Base-by-base conservation (phyloP, 1,284 basidiomycete species). In the Porogramme epimiltina region DNA sequence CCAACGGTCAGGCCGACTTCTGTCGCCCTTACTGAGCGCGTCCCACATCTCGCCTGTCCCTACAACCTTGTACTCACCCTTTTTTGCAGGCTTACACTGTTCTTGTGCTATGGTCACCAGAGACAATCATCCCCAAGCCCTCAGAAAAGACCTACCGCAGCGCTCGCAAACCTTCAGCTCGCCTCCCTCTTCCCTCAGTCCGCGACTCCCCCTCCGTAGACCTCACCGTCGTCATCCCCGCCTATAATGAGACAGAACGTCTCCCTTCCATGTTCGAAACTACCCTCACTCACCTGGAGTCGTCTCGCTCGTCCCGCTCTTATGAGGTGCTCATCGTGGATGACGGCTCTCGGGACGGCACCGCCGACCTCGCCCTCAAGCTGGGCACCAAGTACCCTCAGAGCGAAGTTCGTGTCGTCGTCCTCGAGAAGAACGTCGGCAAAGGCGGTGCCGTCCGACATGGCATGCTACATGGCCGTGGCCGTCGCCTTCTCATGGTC, bases 391-490 rank as follows among this genome's bases (percentile, higher is more conserved):
- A 80, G 49, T 79, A 89, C 66, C 60, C 76, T 5, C 63, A 73
- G 18, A 68, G 68, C 59, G 80, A 84, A 59, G 85, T 96, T 46
- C 82, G 89, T 43, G 83, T 97, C 4, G 81, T 95, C 41, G 81
- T 78, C n/a, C 74, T 97, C 44, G 82, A 83, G 64, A 75, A 79
- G 62, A 98, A 97, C 65, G 72, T 90, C 11, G 95, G 95, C 1
- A 98, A 97, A 66, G 95, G 95, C 22, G 95, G 92, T 1, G 92
- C 94, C 0, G 94, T 97, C 19, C 78, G 89, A 37, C 94, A 96
- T 70, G 93, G 93, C 39, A 90, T 94, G 80, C 68, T 95, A 54
- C 86, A 91, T 64, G 79, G 84, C 4, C 79, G 91, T 3, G 95
- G 95, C 4, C 70, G 77, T 55, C 73, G 90, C n/a, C 74, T 97